A percentile compares a stretch with the other conserved stretches of the same genome.
phyloP scores from a whole-genome alignment of 495 filamentous ascomycete genomes.

The Talaromyces liani region DNA sequence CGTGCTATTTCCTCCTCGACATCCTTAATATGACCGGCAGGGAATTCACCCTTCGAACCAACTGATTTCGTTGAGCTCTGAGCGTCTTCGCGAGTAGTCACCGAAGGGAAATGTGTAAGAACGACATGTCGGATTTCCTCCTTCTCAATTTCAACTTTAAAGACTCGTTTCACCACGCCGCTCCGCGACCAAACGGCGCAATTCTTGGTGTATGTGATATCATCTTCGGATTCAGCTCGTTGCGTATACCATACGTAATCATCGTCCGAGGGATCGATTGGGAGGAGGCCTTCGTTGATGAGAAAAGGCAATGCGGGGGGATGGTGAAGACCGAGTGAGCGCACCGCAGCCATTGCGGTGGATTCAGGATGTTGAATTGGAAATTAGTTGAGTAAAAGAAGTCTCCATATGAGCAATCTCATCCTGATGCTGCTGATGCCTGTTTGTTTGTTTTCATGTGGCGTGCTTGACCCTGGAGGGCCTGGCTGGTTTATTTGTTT shows the following conservation, averaged over 20 bases:
- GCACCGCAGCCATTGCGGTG: slow-evolving; percentile 65
- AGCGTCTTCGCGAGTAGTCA: neutral
- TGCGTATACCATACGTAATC: slow-evolving; percentile 70
- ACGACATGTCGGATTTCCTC: slow-evolving; percentile 78
- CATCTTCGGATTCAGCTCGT: slow-evolving; percentile 60
- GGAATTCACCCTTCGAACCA: slow-evolving; percentile 15
- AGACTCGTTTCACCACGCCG: slow-evolving; percentile 77
- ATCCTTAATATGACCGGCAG: slow-evolving; percentile 13
- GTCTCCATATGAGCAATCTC: slow-evolving; percentile 4
- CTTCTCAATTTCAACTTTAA: slow-evolving; percentile 78
- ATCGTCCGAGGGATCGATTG: slow-evolving; percentile 54
- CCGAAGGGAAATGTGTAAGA: slow-evolving; percentile 70
- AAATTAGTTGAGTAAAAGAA: neutral
- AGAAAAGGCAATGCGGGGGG: slow-evolving; percentile 78
- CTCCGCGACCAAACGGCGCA: slow-evolving; percentile 91
- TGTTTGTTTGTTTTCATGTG: neutral
- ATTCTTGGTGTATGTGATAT: slow-evolving; percentile 73
- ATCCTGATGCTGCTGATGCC: neutral
- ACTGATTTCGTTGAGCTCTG: slow-evolving; percentile 16
- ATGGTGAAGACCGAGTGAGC: slow-evolving; percentile 80
- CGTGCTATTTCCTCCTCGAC: slow-evolving; percentile 1
- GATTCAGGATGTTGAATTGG: neutral
- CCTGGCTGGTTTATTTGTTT: neutral
- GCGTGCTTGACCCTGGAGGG: neutral
- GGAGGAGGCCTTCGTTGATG: slow-evolving; percentile 71